Evolutionary conservation across 225 moss, liverwort and hornwort genomes (phyloP).

Genomic region (Rhytidiadelphus loreus): DNA sequence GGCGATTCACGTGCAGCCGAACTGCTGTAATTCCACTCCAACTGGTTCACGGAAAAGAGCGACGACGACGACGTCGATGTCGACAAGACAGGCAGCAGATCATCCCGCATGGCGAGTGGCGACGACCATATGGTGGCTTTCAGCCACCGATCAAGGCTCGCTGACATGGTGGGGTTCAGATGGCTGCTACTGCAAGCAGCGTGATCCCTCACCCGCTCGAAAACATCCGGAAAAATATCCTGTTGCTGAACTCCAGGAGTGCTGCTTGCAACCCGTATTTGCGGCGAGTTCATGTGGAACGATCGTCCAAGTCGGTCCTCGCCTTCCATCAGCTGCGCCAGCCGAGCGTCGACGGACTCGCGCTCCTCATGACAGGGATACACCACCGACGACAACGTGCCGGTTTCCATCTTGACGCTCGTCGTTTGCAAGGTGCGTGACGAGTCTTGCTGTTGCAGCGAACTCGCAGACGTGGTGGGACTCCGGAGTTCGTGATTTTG

Average conservation of each 20-base stretch:
- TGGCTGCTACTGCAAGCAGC: background rate
- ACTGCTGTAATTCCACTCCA: background rate
- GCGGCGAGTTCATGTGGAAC: background rate
- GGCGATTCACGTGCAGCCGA: background rate
- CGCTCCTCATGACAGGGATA: background rate
- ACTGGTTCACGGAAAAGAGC: background rate
- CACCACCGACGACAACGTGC: background rate
- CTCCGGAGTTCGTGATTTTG: background rate
- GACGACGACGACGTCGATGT: background rate
- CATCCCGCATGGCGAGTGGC: background rate
- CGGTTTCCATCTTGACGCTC: conserved; percentile 1
- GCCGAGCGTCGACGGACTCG: background rate
- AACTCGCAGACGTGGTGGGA: background rate
- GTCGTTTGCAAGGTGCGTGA: background rate
- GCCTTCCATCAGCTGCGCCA: background rate
- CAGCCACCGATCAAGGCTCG: conserved; percentile 13
- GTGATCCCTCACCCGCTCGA: background rate
- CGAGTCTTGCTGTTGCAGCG: background rate
- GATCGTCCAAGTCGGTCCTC: background rate
- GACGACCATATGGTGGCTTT: conserved; percentile 7
- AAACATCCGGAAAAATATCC: background rate
- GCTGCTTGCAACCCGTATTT: background rate
- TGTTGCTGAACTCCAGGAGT: background rate
- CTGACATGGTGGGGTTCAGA: background rate
- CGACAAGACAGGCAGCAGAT: background rate